Evolutionary conservation across 108 stramenopile species (phyloP), one percentile per base, ranked within the genome.

Genomic region (Skeletonema grethae): DNA sequence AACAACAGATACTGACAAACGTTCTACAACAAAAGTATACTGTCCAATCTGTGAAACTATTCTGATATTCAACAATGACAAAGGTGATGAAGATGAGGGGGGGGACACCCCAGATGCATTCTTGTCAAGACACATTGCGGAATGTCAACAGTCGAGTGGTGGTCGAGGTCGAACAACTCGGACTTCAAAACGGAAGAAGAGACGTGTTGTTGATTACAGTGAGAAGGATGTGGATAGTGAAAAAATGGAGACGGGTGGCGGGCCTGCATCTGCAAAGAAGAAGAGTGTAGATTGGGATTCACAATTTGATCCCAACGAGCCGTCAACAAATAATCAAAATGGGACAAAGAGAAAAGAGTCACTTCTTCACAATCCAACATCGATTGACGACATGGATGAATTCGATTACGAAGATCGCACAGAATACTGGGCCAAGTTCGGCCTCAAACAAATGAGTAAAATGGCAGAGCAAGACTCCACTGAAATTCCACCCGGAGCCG

Each of bases 331-430:
- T 28, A 25, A 28, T 28, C 25, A 65, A 5, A 30, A 41, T 32
- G 13, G 13, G 15, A 13, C 9, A 29, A 10, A 22, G 45, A 65
- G 13, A 43, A 73, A 15, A 20, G 48, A 28, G 38, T 24, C 38
- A 32, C 34, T 16, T 8, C 34, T 16, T 8, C 18, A 61, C n/a
- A 61, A 61, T 67, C 41, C 57, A 35, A 39, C 22, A 9, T 48
- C 85, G 0, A 56, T 89, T 12, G 93, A 94, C 72, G 93, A 94
- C 67, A 85, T 83, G 65, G 85, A 91, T 38, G 88, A 87, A 61
- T 67, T 77, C 15, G 78, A 80, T 62, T 94, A 94, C 61, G 90
- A 91, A 77, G 93, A 94, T 35, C 75, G 93, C 32, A 89, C 91
- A 16, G 93, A 91, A 66, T 83, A 88, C 28, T 94, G 93, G 93